Base-by-base conservation (phyloP, 202 grass and related monocot species). In the Alloteropsis angusta region DNA sequence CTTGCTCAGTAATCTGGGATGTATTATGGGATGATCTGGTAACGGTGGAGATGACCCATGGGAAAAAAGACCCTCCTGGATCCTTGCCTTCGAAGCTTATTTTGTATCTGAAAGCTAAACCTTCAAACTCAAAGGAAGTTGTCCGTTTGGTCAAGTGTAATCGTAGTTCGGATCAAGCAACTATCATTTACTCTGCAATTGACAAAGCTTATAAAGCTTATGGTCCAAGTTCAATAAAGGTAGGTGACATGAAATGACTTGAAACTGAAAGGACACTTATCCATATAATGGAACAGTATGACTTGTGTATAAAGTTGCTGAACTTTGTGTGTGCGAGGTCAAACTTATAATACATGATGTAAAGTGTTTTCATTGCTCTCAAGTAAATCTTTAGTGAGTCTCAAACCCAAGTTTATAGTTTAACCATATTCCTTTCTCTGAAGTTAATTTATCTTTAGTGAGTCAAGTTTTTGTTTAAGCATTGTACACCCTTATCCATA, bases 1-100 rank as follows among this genome's bases (percentile, higher is more conserved):
- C 92, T 65, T 98, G 96, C 77, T 85, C 89, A 39, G 92, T 95
- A 62, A 80, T 93, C 44, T 98, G 92, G 96, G 96, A 95, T 79
- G 90, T 95, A 36, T 85, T 92, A 71, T 98, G 87, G 92, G 83
- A 90, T 90, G 96, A 98, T 87, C 76, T 98, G 53, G 81, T 87
- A 60, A 98, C 92, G 39, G 89, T 93, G 81, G 92, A 93, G 72
- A 82, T 94, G 85, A 81, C 85, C 73, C 82, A 68, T 78, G 96
- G 96, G 26, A 94, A 94, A 84, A 94, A 98, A 71, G 96, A 98
- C 79, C 75, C 38, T 48, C 87, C 88, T 79, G 92, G 86, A 69
- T 98, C 89, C 10, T 76, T 85, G 60, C 91, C 91, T 74, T 95
- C 92, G 0, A 78, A 85, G 52, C 92, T 98, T 87, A 89, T 93